Evolutionary conservation across 2,329 filamentous ascomycete species (phyloP), one percentile per base, ranked within the genome.

Genomic region (Endoconidiophora polonica): DNA sequence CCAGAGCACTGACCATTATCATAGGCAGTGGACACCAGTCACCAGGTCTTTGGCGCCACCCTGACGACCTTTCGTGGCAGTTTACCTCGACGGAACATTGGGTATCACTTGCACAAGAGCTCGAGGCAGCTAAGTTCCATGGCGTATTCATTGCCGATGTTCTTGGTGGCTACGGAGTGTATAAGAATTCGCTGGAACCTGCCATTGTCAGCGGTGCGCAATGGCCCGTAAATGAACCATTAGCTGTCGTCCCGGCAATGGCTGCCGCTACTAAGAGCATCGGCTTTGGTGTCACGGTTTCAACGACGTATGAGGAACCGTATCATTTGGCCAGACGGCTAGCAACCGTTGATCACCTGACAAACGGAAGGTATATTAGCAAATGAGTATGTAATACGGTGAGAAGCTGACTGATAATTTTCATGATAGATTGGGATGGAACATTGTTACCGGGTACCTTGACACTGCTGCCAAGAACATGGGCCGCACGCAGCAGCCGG

Each of bases 221-320:
- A 61, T 85, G 78, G 74, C 81, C 80, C 0, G 76, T 83, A 16
- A 82, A 82, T 23, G 80, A 84, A 59, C 81, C 80, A 0, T 59
- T 84, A 2, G 70, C 73, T 1, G 70, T 79, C 0, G 68, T 85
- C 1, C 71, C 79, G 1, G 79, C 79, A 0, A 82, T 85, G 79
- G 80, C 80, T 1, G 79, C 80, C 0, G 80, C 68, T 0, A 84
- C 81, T 0, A 71, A 78, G 57, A 81, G 69, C 54, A 73, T 86
- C 24, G 77, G 74, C 0, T 84, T 85, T 55, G 81, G 81, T 0
- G 77, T 84, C 4, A 85, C 81, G 0, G 74, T 79, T 1, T 75
- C 76, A 2, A 83, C 80, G 1, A 83, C 79, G 0, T 85, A 84
- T 54, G 80, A 85, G 58, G 74, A 79, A 57, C 81, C 81, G 0